These are phyloP conservation scores for Penicillium sp. DNA, from an alignment of 2,329 filamentous ascomycete genomes.

Conservation along the genomic window DNA sequence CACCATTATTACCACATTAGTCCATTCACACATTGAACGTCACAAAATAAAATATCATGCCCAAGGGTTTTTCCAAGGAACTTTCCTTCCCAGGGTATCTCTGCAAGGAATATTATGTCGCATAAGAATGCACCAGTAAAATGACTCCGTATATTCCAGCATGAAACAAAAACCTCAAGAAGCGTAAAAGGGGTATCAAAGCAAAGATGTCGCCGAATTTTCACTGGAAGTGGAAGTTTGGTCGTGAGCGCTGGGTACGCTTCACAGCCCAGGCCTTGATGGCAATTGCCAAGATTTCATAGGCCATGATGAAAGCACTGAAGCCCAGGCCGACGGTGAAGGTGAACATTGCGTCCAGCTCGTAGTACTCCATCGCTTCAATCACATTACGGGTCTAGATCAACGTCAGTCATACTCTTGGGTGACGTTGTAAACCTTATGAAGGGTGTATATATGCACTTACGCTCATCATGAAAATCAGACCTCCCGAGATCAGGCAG, in stretches of 20 bases:
- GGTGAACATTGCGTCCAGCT: conserved; percentile 86
- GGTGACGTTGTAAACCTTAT: background rate
- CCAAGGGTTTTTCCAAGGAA: background rate
- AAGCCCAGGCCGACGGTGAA: conserved; percentile 86
- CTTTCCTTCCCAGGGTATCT: background rate
- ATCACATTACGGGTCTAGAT: conserved; percentile 70
- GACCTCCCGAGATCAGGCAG: conserved; percentile 79
- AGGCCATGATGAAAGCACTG: conserved; percentile 80
- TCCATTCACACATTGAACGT: background rate
- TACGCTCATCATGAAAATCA: conserved; percentile 90
- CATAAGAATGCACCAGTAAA: background rate
- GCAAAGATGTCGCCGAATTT: conserved; percentile 3
- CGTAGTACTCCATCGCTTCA: conserved; percentile 69
- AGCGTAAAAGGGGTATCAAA: conserved; percentile 19
- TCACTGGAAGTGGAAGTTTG: conserved; percentile 33
- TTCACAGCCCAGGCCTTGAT: conserved; percentile 81
- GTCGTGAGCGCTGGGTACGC: conserved; percentile 36
- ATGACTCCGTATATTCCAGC: background rate
- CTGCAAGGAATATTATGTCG: background rate
- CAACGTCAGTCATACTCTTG: conserved; percentile 23
- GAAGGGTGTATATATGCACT: conserved; percentile 38
- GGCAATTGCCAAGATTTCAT: conserved; percentile 72
- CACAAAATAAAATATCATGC: background rate
- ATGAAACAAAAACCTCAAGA: conserved; percentile 7
- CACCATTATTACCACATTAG: conserved; percentile 6